Percentiles rank a stretch among this genome's conserved stretches.
These are phyloP conservation scores for Aspergillus floridensis DNA, from an alignment of 2,329 filamentous ascomycete species.

Conservation along the genomic window DNA sequence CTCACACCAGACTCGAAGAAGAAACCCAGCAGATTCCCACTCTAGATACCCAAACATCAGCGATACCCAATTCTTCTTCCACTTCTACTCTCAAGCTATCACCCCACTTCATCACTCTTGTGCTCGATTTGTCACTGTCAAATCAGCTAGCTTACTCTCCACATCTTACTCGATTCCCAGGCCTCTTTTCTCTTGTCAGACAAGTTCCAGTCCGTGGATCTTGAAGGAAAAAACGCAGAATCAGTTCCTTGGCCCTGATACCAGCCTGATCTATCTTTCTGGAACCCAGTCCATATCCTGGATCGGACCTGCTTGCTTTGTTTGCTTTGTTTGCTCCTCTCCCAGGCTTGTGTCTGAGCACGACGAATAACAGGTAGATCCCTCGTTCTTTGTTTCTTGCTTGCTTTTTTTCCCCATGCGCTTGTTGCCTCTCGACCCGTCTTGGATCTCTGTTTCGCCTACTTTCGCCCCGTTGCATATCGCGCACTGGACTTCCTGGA, in stretches of 20 bases:
- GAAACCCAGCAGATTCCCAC: slow-evolving; percentile 4
- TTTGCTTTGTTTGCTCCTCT: slow-evolving; percentile 29
- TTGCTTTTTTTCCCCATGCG: slow-evolving; percentile 16
- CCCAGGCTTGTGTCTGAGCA: slow-evolving; percentile 26
- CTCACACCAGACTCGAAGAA: slow-evolving; percentile 16
- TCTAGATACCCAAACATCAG: slow-evolving; percentile 9
- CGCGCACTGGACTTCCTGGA: slow-evolving; percentile 10
- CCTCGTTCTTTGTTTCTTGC: slow-evolving; percentile 33
- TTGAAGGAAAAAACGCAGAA: slow-evolving; percentile 14
- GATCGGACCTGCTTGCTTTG: slow-evolving; percentile 34
- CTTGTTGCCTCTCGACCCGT: slow-evolving; percentile 6
- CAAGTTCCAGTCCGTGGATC: slow-evolving; percentile 21
- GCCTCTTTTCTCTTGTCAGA: slow-evolving; percentile 9
- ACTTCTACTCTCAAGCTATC: slow-evolving; percentile 2
- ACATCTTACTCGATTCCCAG: slow-evolving; percentile 1
- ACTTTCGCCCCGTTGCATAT: slow-evolving; percentile 3
- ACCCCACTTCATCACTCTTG: slow-evolving; percentile 15
- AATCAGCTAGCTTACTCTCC: slow-evolving; percentile 14
- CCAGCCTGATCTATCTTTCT: slow-evolving; percentile 21
- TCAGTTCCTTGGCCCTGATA: slow-evolving; percentile 21
- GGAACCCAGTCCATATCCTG: slow-evolving; percentile 30
- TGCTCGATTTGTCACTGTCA: slow-evolving; percentile 23
- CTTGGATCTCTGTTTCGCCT: slow-evolving; percentile 10
- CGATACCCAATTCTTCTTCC: slow-evolving; percentile 3
- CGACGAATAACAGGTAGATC: slow-evolving; percentile 44